phyloP scores from a whole-genome alignment of 148 eudicot genomes.

The Silene latifolia region DNA sequence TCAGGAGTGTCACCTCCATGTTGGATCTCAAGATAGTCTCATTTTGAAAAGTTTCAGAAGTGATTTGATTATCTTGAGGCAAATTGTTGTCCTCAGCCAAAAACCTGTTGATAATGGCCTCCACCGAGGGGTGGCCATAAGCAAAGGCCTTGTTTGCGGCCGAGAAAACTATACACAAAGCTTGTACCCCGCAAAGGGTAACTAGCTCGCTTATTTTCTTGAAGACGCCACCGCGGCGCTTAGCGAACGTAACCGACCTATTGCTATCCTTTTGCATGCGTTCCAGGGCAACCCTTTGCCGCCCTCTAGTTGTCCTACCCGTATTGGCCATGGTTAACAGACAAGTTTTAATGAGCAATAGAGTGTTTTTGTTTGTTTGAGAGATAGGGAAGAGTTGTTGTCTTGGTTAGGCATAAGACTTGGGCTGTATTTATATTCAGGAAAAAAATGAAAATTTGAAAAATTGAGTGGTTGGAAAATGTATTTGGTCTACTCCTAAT shows the following conservation, averaged over 20 bases:
- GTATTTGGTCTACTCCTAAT: background rate
- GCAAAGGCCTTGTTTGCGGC: conserved; percentile 20
- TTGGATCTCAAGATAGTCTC: background rate
- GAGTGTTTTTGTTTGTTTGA: background rate
- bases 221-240: conserved; percentile 26
- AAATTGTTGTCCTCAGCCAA: background rate
- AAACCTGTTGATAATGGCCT: conserved; percentile 17
- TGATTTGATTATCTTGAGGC: background rate
- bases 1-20: conserved; percentile 18
- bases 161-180: conserved; percentile 17
- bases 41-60: background rate
- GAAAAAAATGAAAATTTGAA: background rate
- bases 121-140: conserved; percentile 31
- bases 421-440: background rate
- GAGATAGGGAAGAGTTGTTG: background rate
- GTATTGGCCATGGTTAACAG: conserved; percentile 6
- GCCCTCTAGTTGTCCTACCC: conserved; percentile 17
- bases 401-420: no score
- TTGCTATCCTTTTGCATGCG: conserved; percentile 23
- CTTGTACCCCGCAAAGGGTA: conserved; percentile 22
- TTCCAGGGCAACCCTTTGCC: conserved; percentile 18
- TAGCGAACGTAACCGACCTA: conserved; percentile 27
- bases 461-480: background rate
- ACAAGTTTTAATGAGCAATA: background rate
- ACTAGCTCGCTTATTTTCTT: conserved; percentile 27